A percentile compares a stretch with the other conserved stretches of the same genome.
Evolutionary conservation across 345 rosid genomes (phyloP).

Genomic region (Toxicodendron radicans): DNA sequence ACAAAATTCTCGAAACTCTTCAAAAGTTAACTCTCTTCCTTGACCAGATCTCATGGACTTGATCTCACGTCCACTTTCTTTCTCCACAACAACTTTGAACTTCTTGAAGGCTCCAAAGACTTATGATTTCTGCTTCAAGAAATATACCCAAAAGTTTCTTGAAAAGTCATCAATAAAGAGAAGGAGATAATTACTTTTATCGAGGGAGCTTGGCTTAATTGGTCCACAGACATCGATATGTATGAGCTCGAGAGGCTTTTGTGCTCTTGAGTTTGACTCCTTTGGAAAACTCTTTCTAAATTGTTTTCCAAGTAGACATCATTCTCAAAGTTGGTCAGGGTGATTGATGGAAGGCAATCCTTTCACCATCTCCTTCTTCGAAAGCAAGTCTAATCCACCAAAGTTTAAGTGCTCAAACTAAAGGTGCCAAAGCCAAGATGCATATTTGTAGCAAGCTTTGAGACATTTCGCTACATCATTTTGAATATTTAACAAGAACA

Average conservation of each 20-base stretch:
- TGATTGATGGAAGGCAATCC: no score
- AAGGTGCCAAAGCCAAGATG: not conserved
- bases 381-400: no score
- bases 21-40: not conserved
- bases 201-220: no score
- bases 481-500: no score
- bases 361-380: no score
- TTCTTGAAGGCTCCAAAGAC: no score
- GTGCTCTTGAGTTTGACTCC: not conserved
- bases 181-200: not conserved
- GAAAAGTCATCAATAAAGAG: slow-evolving; percentile 1
- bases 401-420: not conserved
- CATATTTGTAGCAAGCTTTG: not conserved
- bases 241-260: no score
- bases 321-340: not conserved
- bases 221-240: no score
- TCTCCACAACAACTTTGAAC: no score
- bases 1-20: not conserved
- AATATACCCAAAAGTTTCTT: not conserved
- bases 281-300: not conserved
- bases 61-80: no score
- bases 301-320: not conserved
- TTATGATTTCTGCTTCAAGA: no score
- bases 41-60: not conserved
- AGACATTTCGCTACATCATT: not conserved